Conservation (phyloP, 2,329 filamentous ascomycete species). For the Pseudogymnoascus sp. region DNA sequence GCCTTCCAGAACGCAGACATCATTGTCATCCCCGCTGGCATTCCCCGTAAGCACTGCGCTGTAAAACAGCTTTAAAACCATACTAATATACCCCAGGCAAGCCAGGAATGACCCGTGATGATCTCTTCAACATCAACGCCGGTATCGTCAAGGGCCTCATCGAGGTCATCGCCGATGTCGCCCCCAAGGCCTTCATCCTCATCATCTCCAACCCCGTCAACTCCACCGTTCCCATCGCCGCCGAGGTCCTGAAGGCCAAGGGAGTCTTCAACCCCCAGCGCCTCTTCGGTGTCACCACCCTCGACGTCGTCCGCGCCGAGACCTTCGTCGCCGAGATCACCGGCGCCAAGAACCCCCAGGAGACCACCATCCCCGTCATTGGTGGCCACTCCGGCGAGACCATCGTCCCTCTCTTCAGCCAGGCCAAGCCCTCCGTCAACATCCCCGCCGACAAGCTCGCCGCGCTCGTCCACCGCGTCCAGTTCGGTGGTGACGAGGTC, state of each 20-base stretch:
- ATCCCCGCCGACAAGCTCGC: constrained; percentile 89
- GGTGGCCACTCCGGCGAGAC: constrained; percentile 97
- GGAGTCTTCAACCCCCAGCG: constrained; percentile 91
- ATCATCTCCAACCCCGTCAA: constrained; percentile 99
- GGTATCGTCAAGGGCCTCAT: constrained; percentile 93
- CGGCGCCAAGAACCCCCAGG: constrained; percentile 74
- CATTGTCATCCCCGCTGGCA: constrained; percentile 93
- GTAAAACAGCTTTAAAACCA: constrained; percentile 10
- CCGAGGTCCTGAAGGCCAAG: constrained; percentile 90
- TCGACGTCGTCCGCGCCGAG: constrained; percentile 96
- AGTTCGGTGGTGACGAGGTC: constrained; percentile 96
- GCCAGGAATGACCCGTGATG: constrained; percentile 98
- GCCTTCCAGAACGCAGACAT: constrained; percentile 92
- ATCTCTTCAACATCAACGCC: constrained; percentile 99
- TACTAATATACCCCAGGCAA: constrained; percentile 59
- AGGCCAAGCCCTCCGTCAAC: constrained; percentile 68
- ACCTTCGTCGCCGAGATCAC: constrained; percentile 86
- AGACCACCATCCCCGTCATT: constrained; percentile 83
- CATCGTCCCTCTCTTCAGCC: constrained; percentile 95
- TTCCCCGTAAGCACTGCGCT: constrained; percentile 67
- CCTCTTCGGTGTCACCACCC: constrained; percentile 96
- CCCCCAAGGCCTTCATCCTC: constrained; percentile 88
- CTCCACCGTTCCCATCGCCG: constrained; percentile 95
- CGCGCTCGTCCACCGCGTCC: constrained; percentile 84
- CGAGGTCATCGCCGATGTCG: constrained; percentile 77